Evolutionary conservation across 495 filamentous ascomycete species (phyloP), one percentile per base, ranked within the genome.

Genomic region (Friedmanniomyces simplex): DNA sequence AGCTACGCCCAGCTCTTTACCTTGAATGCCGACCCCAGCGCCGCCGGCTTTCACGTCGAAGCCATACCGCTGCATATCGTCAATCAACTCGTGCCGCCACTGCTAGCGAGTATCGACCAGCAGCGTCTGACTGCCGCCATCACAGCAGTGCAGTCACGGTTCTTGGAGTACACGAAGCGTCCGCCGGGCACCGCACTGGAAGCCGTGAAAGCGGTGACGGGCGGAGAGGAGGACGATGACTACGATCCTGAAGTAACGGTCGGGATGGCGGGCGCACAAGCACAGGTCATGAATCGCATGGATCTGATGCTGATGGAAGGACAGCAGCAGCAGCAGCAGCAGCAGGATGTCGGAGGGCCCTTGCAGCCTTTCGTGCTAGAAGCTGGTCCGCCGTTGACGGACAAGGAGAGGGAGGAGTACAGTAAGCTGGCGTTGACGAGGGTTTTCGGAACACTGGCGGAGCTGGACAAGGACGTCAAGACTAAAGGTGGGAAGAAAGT

Each of bases 181-280:
- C 42, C 60, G 6, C 60, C 55, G 11, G 20, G 41, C 6, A 36
- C 49, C 6, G 50, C 55, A 2, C 14, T 78, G 10, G 76, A 78
- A 55, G 67, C 77, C 1, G 73, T 76, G 14, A 76, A 72, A 0
- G 68, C 73, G 10, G 74, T 75, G 1, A 66, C 78, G 10, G 48
- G 46, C 2, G 87, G 91, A 7, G 89, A 95, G 18, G 89, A 95
- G 14, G 90, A 91, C 51, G 85, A 90, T 55, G 85, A 93, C 70
- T 91, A 86, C 63, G 78, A 85, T 54, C 80, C 80, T 0, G 76
- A 79, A 48, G n/a, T 20, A 16, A 55, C 20, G 1, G 39, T 59
- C 4, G 87, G 90, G 21, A 25, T 43, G 20, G 51, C 34, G 13
- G 34, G 51, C 66, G 82, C 86, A 60, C 76, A 81, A 2, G 87